Evolutionary conservation across 139 green algal genomes (phyloP).

Genomic region (Micractinium conductrix): DNA sequence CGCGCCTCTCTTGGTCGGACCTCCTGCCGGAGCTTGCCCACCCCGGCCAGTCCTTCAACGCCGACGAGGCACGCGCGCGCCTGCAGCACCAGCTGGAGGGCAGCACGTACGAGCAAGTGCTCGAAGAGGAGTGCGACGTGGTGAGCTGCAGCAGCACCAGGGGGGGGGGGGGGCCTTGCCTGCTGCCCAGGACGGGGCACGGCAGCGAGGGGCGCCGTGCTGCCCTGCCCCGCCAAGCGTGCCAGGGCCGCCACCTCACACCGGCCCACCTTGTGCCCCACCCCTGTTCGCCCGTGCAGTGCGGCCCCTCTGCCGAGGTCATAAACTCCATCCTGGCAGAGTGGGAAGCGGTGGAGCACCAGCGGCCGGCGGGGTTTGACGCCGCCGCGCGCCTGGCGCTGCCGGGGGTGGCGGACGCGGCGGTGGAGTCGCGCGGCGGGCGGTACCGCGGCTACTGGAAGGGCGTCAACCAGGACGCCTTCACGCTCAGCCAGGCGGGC

Average conservation of each 20-base stretch:
- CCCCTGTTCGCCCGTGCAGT: too few relatives aligned
- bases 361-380: conserved; percentile 5
- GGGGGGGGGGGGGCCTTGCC: background rate
- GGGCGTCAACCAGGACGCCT: conserved; percentile 21
- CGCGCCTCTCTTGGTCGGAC: background rate
- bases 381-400: background rate
- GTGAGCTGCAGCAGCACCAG: background rate
- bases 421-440: conserved; percentile 12
- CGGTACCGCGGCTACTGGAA: background rate
- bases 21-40: background rate
- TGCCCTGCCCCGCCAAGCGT: background rate
- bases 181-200: too few relatives aligned
- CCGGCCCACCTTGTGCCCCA: too few relatives aligned
- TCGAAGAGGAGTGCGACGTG: background rate
- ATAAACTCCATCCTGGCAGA: background rate
- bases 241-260: too few relatives aligned
- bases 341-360: background rate
- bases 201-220: background rate
- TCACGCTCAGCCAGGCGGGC: background rate
- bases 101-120: background rate
- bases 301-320: too few relatives aligned
- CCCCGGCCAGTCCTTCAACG: too few relatives aligned
- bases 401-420: conserved; percentile 2
- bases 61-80: background rate
- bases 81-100: background rate